phyloP scores from a whole-genome alignment of 2,329 filamentous ascomycete genomes.

The Fonsecaea multimorphosa region DNA sequence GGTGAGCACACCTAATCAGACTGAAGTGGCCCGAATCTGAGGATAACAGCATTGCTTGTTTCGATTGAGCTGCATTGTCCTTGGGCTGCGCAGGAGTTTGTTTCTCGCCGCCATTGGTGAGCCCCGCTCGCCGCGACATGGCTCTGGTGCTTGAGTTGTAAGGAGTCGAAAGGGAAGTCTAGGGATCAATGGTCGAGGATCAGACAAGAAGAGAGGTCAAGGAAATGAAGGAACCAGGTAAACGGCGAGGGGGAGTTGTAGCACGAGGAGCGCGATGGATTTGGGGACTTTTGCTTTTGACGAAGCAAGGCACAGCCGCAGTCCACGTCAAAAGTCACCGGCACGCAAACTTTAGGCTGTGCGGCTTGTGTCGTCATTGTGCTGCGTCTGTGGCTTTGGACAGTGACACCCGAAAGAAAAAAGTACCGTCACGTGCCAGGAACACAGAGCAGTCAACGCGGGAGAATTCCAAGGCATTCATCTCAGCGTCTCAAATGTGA shows the following conservation, averaged over 20 bases:
- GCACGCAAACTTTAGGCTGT: conserved; percentile 2
- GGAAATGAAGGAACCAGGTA: neutral
- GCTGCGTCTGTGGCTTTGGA: conserved; percentile 6
- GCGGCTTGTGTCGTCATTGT: conserved; percentile 26
- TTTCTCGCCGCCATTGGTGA: conserved; percentile 29
- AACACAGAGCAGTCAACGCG: neutral
- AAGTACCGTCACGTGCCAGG: conserved; percentile 4
- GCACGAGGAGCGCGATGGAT: neutral
- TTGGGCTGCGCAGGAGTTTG: conserved; percentile 27
- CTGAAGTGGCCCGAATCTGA: conserved; percentile 58
- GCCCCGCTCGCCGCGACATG: conserved; percentile 40
- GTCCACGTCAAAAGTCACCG: conserved; percentile 7
- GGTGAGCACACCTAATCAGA: conserved; percentile 52
- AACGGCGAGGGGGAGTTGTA: neutral
- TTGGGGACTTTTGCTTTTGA: conserved; percentile 13
- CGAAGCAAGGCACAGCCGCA: conserved; percentile 26
- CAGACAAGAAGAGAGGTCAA: neutral
- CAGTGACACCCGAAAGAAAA: neutral
- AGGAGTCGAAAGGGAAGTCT: neutral
- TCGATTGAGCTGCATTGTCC: conserved; percentile 52
- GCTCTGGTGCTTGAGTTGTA: conserved; percentile 7
- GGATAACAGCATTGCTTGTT: conserved; percentile 57
- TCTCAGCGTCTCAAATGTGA: neutral
- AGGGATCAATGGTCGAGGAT: neutral
- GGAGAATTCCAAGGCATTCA: neutral